phyloP scores from a whole-genome alignment of 306 rosid species.

The Fagus crenata region DNA sequence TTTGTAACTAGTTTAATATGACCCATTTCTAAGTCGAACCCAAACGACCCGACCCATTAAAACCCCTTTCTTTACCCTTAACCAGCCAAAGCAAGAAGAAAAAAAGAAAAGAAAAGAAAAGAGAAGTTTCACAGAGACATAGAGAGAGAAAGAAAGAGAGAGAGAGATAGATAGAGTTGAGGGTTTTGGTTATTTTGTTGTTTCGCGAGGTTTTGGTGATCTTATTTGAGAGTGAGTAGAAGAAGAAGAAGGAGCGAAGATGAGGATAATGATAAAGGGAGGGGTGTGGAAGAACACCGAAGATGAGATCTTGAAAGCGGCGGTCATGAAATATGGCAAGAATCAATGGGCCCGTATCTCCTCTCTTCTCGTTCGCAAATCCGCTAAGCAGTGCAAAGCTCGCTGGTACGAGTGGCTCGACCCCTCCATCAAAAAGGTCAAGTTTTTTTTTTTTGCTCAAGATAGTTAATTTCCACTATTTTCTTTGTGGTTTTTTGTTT shows the following conservation, averaged over 20 bases:
- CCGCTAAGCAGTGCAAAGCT: conserved; percentile 96
- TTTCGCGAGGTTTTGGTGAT: too few species aligned
- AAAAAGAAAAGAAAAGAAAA: too few species aligned
- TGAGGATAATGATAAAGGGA: conserved; percentile 98
- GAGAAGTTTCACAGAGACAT: too few species aligned
- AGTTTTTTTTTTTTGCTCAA: background rate
- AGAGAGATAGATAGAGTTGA: background rate
- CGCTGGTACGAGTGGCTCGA: conserved; percentile 99
- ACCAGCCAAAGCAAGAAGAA: too few species aligned
- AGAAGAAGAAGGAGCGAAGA: conserved; percentile 39
- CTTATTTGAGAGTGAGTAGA: background rate
- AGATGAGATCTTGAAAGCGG: conserved; percentile 96
- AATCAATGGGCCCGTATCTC: conserved; percentile 98
- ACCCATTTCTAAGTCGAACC: too few species aligned
- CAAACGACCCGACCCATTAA: too few species aligned
- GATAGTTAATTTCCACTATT: too few species aligned
- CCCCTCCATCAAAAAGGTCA: conserved; percentile 90
- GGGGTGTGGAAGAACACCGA: conserved; percentile 98
- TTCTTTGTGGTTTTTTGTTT: too few species aligned
- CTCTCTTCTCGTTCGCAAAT: conserved; percentile 87
- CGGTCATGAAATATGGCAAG: conserved; percentile 93
- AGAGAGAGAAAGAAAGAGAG: background rate
- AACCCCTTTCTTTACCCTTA: too few species aligned
- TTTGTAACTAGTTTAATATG: too few species aligned
- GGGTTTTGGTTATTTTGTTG: too few species aligned